These are phyloP conservation scores for Eucalyptus cloeziana DNA, from an alignment of 345 rosid species.

Conservation along the genomic window DNA sequence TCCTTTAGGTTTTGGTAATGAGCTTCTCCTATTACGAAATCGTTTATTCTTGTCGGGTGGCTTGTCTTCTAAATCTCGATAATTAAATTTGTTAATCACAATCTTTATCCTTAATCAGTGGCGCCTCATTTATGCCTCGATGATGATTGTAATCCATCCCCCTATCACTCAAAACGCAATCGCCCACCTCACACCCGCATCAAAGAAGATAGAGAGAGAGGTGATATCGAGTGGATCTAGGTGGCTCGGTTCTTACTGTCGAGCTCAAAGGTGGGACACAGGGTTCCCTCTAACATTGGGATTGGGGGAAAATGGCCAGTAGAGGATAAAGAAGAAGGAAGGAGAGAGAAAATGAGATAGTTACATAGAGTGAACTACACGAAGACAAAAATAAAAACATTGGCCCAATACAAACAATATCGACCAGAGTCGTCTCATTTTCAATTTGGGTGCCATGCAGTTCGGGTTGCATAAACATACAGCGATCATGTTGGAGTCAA, in stretches of 20 bases:
- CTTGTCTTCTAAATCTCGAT: no score
- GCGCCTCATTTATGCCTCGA: background rate
- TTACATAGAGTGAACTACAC: background rate
- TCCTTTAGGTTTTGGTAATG: accelerated
- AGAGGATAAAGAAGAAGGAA: background rate
- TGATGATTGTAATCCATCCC: background rate
- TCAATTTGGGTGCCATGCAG: background rate
- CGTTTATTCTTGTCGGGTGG: background rate
- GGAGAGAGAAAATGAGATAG: background rate
- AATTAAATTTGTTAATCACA: no score
- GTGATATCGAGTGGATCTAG: background rate
- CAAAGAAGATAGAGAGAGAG: background rate
- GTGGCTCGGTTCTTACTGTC: background rate
- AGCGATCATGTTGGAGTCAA: background rate
- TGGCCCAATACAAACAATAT: accelerated
- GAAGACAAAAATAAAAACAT: background rate
- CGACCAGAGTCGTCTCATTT: background rate
- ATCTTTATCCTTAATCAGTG: no score
- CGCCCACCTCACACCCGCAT: background rate
- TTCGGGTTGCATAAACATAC: background rate
- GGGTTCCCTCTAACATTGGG: background rate
- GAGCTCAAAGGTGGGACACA: background rate
- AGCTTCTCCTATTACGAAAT: no score
- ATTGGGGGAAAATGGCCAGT: background rate
- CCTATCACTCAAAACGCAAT: background rate